Evolutionary conservation across 2,329 filamentous ascomycete genomes (phyloP), one percentile per base, ranked within the genome.

Genomic region (Coniochaeta ligniaria): DNA sequence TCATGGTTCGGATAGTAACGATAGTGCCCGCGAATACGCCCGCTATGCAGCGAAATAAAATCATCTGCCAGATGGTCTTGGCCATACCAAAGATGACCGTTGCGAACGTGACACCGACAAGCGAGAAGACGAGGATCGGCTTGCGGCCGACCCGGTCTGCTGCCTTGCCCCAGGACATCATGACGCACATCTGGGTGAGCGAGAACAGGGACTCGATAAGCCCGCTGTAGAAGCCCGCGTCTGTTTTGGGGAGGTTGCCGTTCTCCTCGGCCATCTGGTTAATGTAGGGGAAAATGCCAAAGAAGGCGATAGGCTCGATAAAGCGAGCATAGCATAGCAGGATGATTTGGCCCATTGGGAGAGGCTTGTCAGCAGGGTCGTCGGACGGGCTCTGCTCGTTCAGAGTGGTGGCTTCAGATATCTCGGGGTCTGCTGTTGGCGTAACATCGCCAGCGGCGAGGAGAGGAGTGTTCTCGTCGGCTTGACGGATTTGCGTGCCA

Each of bases 201-300:
- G 86, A 90, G 74, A 93, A 94, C 33, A 92, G 74, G 45, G 84
- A 83, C 75, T 88, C 86, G 69, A 94, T 92, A 14, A 92, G 75
- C 2, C 91, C 91, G 61, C 81, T 85, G 76, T 92, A 94, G 75
- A 93, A 94, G 1, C 91, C 91, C 3, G 92, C 85, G 70, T 92
- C 87, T n/a, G 81, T 75, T 52, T 83, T 76, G 1, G 79, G 71
- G 2, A 94, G 73, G 12, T 78, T 68, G 11, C 89, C 89, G 61
- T 86, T 88, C 60, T 83, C 78, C 71, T 83, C 77, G 41, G 91
- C 85, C 90, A 94, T 94, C 69, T 88, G 78, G 68, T 87, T 91
- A 73, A 95, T 83, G 74, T 90, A 94, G 0, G 90, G 89, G 67
- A 94, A 90, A 71, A 94, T 91, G 70, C 81, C 85, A 76, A 93